Conservation (phyloP, 495 filamentous ascomycete species). For the Annulohypoxylon stygium region DNA sequence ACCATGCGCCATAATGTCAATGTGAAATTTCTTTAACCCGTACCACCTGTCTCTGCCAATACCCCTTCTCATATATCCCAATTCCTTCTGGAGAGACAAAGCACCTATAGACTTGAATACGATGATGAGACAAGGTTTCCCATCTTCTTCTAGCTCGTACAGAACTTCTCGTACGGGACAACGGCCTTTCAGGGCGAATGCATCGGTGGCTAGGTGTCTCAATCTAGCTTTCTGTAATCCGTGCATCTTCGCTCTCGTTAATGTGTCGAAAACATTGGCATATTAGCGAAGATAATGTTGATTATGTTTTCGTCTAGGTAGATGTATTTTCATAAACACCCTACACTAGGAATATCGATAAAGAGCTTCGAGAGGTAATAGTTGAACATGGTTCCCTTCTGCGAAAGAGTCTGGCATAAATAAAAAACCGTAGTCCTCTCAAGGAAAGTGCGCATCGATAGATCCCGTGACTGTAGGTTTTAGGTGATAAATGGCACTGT, state of each 20-base stretch:
- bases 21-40: neutral
- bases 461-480: no score
- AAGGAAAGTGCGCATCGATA: no score
- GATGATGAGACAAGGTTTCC: neutral
- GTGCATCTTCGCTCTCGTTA: neutral
- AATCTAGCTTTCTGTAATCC: neutral
- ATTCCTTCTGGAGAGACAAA: neutral
- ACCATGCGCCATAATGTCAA: neutral
- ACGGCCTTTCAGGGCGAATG: neutral
- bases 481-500: no score
- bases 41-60: neutral
- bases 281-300: neutral
- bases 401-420: no score
- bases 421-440: no score
- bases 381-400: no score
- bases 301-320: neutral
- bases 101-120: neutral
- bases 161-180: neutral
- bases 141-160: neutral
- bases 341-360: neutral
- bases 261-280: neutral
- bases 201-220: neutral
- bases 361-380: neutral
- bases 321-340: neutral
- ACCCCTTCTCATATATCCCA: neutral